These are phyloP conservation scores for Leccinum disarticulatum DNA, from an alignment of 768 basidiomycete genomes.

Conservation along the genomic window DNA sequence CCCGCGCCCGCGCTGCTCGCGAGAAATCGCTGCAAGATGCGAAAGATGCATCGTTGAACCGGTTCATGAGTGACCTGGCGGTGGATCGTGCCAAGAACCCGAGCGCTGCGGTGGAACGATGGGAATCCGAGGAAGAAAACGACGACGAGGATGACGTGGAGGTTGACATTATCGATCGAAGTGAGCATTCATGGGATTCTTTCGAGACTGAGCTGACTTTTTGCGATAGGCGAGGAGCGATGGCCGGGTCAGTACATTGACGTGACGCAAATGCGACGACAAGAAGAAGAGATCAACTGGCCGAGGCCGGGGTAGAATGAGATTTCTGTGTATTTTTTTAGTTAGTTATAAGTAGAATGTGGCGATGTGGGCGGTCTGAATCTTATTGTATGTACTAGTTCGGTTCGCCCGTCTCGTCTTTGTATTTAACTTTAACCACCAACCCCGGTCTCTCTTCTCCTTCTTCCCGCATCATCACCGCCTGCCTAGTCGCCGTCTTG, in stretches of 20 bases:
- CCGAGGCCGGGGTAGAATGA: slow-evolving; percentile 59
- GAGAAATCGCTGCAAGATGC: slow-evolving; percentile 62
- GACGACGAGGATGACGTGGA: slow-evolving; percentile 52
- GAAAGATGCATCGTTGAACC: slow-evolving; percentile 75
- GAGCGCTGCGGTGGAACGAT: slow-evolving; percentile 50
- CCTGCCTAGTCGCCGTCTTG: neutral
- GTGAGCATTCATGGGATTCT: slow-evolving; percentile 43
- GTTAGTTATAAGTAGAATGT: slow-evolving; percentile 4
- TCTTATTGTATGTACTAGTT: slow-evolving; percentile 6
- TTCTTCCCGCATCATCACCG: slow-evolving; percentile 9
- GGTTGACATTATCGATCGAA: slow-evolving; percentile 65
- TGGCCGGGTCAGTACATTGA: slow-evolving; percentile 79
- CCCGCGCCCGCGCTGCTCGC: slow-evolving; percentile 61
- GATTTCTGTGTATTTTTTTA: neutral
- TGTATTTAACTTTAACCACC: slow-evolving; percentile 18
- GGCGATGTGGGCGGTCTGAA: slow-evolving; percentile 10
- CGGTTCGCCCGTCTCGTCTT: slow-evolving; percentile 16
- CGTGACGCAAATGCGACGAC: slow-evolving; percentile 58
- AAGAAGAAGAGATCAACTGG: slow-evolving; percentile 64
- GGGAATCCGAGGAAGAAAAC: slow-evolving; percentile 59
- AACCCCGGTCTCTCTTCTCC: neutral
- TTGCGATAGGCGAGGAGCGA: slow-evolving; percentile 56
- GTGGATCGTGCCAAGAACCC: slow-evolving; percentile 73
- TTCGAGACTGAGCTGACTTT: slow-evolving; percentile 10
- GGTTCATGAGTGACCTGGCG: slow-evolving; percentile 76